A percentile compares a stretch with the other conserved stretches of the same genome.
phyloP scores from a whole-genome alignment of 306 rosid species.

The Fagus sylvatica region DNA sequence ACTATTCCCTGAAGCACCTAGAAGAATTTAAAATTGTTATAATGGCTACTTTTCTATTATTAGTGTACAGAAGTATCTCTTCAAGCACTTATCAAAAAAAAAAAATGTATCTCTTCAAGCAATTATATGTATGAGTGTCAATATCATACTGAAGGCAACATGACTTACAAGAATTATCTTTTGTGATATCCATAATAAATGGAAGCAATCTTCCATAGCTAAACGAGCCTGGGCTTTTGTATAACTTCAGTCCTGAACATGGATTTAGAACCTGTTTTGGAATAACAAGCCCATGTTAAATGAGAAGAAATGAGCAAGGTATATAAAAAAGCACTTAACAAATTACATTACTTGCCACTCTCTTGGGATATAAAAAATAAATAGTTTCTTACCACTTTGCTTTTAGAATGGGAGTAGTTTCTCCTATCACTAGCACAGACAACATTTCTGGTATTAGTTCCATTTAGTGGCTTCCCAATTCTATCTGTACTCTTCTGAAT shows the following conservation, averaged over 20 bases:
- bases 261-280: constrained; percentile 50
- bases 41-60: constrained; percentile 13
- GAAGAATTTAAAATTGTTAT: constrained; percentile 5
- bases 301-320: constrained; percentile 6
- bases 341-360: neutral
- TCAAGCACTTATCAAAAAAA: too few relatives aligned
- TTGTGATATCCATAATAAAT: constrained; percentile 34
- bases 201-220: constrained; percentile 76
- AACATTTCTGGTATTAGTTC: constrained; percentile 17
- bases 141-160: constrained; percentile 13
- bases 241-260: constrained; percentile 43
- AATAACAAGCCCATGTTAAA: constrained; percentile 4
- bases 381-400: constrained; percentile 35
- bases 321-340: neutral
- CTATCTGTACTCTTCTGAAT: constrained; percentile 26
- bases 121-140: neutral
- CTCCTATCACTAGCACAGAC: constrained; percentile 3
- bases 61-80: constrained; percentile 2
- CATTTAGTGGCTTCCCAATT: constrained; percentile 23
- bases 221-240: constrained; percentile 48
- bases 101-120: neutral
- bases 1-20: constrained; percentile 40
- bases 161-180: constrained; percentile 38
- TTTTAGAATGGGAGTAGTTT: constrained; percentile 33
- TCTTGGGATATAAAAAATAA: neutral